Percentiles rank a stretch among this genome's conserved stretches.
Evolutionary conservation across 2,329 filamentous ascomycete species (phyloP).

Genomic region (Epicoccum nigrum): DNA sequence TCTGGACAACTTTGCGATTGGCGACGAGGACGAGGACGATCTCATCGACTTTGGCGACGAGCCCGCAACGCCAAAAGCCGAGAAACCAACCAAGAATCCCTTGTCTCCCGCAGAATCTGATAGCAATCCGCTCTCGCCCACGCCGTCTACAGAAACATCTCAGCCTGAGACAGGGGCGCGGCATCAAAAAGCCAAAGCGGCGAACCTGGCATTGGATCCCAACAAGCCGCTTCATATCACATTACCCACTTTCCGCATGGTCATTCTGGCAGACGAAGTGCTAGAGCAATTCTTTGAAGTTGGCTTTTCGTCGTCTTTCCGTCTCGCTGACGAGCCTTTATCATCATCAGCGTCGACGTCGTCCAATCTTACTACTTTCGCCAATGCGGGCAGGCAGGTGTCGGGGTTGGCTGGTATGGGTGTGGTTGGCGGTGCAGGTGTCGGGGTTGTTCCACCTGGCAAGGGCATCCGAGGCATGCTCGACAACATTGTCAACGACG

Average conservation of each 20-base stretch:
- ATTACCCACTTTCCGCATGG: constrained; percentile 97
- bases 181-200: constrained; percentile 68
- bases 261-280: constrained; percentile 92
- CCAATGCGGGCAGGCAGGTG: constrained; percentile 64
- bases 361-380: constrained; percentile 83
- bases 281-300: constrained; percentile 98
- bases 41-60: constrained; percentile 64
- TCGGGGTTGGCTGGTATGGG: constrained; percentile 49
- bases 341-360: constrained; percentile 59
- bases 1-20: constrained; percentile 73
- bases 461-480: constrained; percentile 89
- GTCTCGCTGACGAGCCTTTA: constrained; percentile 71
- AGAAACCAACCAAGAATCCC: constrained; percentile 34
- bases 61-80: constrained; percentile 37
- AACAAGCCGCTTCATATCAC: constrained; percentile 94
- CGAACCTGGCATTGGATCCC: constrained; percentile 90
- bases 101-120: constrained; percentile 33
- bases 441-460: constrained; percentile 65
- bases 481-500: constrained; percentile 96
- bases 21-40: constrained; percentile 69
- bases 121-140: constrained; percentile 35
- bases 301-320: constrained; percentile 92
- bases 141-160: constrained; percentile 29
- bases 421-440: constrained; percentile 51
- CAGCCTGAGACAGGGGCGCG: constrained; percentile 39